Evolutionary conservation across 805 yeast genomes (phyloP), one percentile per base, ranked within the genome.

Genomic region (Wickerhamomyces sydowiorum): DNA sequence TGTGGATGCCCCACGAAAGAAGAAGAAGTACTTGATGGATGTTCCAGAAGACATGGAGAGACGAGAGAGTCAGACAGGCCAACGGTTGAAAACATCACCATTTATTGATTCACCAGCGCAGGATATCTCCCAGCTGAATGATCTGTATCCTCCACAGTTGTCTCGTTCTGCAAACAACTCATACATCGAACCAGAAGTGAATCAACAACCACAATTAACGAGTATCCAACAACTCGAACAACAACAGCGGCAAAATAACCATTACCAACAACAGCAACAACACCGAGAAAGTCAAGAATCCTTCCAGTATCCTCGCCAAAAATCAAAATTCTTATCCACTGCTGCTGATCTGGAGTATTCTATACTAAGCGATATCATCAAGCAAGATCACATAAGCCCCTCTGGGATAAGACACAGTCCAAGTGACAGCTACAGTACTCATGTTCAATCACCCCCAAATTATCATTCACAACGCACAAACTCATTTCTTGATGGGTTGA

Each of bases 1-100:
- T 64, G 77, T 76, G 25, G 97, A 93, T 65, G 96, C 96, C 5
- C 93, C 93, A 3, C 67, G 98, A 37, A 89, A 88, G 62, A 72
- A 78, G 48, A 85, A 86, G 64, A 91, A 91, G 60, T 90, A 90
- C 50, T 61, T 90, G 41, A 69, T 76, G 24, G 93, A 82, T 44
- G 77, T 75, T 4, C 76, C 78, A 1, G 66, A 64, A 18, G 54
- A 47, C 4, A 3, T 33, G 4, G 41, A 30, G 15, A 12, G 4
- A 19, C 22, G 13, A 20, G 27, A 12, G 12, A 12, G 27, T 12
- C 12, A 24, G 8, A 12, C 10, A 24, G 13, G 23, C 20, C 23
- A 32, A 12, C 7, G 6, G 21, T 5, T 43, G 22, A 38, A 12
- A 3, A 30, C 2, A 15, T 18, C 39, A 6, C 33, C 27, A 6